These are phyloP conservation scores for Borealophlyctis nickersoniae DNA, from an alignment of 192 early-diverging fungal genomes.

Conservation along the genomic window DNA sequence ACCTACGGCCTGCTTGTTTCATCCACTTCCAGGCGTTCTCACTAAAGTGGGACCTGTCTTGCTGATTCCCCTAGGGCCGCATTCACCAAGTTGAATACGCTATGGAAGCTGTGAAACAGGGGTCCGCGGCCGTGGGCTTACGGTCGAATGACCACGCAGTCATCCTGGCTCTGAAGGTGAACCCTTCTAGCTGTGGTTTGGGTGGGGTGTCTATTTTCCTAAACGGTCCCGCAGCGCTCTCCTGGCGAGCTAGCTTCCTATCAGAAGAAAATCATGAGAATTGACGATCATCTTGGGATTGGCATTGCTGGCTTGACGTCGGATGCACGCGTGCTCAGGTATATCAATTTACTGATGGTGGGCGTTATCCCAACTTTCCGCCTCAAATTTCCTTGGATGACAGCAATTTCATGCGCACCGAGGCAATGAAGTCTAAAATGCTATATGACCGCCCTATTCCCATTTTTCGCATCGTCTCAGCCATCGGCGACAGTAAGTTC, in stretches of 20 bases:
- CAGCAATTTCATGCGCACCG: conserved; percentile 91
- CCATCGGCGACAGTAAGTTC: conserved; percentile 84
- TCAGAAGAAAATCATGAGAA: conserved; percentile 93
- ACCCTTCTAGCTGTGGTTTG: background rate
- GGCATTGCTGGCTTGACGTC: conserved; percentile 96
- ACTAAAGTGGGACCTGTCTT: no score
- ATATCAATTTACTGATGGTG: no score
- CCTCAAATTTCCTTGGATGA: no score
- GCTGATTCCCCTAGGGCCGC: no score
- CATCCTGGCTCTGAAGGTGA: conserved; percentile 84
- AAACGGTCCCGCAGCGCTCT: conserved; percentile 88
- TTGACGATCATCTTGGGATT: conserved; percentile 96
- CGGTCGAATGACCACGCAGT: conserved; percentile 82
- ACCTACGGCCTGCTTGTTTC: no score
- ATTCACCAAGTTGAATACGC: conserved; percentile 99
- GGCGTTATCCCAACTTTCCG: no score
- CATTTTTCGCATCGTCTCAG: conserved; percentile 75
- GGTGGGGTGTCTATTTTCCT: no score
- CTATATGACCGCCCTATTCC: conserved; percentile 86
- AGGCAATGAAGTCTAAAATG: conserved; percentile 90
- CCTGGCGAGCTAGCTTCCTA: conserved; percentile 93
- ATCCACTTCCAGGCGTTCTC: no score
- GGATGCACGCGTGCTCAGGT: conserved; percentile 95
- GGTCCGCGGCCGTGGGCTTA: conserved; percentile 92
- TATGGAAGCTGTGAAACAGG: conserved; percentile 98